phyloP scores from a whole-genome alignment of 2,329 filamentous ascomycete genomes.

The Truncatella angustata region DNA sequence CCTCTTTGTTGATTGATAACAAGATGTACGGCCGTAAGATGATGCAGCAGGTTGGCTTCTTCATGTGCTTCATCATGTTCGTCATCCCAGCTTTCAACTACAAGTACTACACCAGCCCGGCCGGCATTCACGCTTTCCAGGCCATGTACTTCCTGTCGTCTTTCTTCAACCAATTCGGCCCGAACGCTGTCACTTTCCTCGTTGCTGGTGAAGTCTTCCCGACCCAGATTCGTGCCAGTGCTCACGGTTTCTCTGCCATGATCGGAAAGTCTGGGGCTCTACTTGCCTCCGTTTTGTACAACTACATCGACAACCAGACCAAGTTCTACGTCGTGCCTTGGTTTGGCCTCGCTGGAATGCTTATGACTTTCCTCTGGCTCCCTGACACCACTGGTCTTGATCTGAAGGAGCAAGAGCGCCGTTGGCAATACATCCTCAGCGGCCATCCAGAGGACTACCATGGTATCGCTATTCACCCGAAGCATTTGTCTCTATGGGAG shows the following conservation, averaged over 20 bases:
- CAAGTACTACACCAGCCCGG: slow-evolving; percentile 71
- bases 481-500: slow-evolving; percentile 88
- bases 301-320: slow-evolving; percentile 81
- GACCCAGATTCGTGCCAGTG: slow-evolving; percentile 86
- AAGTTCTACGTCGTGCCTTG: slow-evolving; percentile 94
- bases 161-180: slow-evolving; percentile 99
- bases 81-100: slow-evolving; percentile 87
- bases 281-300: slow-evolving; percentile 84
- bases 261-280: slow-evolving; percentile 87
- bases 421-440: slow-evolving; percentile 82
- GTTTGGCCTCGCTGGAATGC: slow-evolving; percentile 82
- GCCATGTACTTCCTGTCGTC: slow-evolving; percentile 97
- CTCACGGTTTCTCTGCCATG: slow-evolving; percentile 93
- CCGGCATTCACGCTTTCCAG: slow-evolving; percentile 84
- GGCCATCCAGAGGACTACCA: slow-evolving; percentile 83
- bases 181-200: slow-evolving; percentile 94
- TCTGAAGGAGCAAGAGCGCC: slow-evolving; percentile 93
- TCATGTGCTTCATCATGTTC: slow-evolving; percentile 92
- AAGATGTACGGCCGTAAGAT: slow-evolving; percentile 94
- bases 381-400: slow-evolving; percentile 97
- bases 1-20: slow-evolving; percentile 88
- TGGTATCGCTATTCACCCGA: slow-evolving; percentile 86
- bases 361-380: slow-evolving; percentile 81
- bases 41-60: slow-evolving; percentile 94
- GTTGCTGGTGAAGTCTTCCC: slow-evolving; percentile 96